Base-by-base conservation (phyloP, 78 protist genomes). In the Dictyostelium intermedium region DNA sequence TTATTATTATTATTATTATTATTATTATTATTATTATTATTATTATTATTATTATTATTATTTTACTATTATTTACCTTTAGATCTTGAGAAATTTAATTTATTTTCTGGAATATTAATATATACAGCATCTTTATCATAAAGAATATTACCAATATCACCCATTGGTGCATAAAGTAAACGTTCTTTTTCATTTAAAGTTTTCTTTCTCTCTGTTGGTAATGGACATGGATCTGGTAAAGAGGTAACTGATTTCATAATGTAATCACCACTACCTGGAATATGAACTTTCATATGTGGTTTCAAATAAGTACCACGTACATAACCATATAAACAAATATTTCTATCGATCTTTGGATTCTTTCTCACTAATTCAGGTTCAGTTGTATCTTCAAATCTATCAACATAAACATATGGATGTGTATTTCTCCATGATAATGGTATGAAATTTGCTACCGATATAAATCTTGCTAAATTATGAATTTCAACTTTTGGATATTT, bases 221-320 rank as follows among this genome's bases (percentile, higher is more conserved):
- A 96, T 18, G 99, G 99, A 95, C 99, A 98, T 63, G 99, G 99
- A 91, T 99, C 99, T 1, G 85, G 82, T 27, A 99, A 77, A 18
- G 79, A 39, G 8, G 87, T 60, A 14, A 98, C 76, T 6, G 83
- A 76, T n/a, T 35, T 82, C 95, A 98, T 91, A 43, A 45, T 0
- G 37, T 91, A 95, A 92, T 99, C 99, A 56, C 99, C 99, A 43
- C 84, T 85, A 25, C 99, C 99, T n/a, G 99, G 96, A 5, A 99
- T 14, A 94, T 99, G 99, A 32, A 99, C 97, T 66, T 86, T 97
- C 83, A 72, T 63, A 73, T 84, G 73, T 43, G 97, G 91, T 82
- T 96, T 96, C 74, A 99, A 73, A 82, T 96, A 85, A 63, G 98
- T 95, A 47, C 99, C 99, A 27, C 99, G 97, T 1, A 96, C 93